A percentile compares a stretch with the other conserved stretches of the same genome.
Evolutionary conservation across 768 basidiomycete species (phyloP).

Genomic region (Chalciporus chontae): DNA sequence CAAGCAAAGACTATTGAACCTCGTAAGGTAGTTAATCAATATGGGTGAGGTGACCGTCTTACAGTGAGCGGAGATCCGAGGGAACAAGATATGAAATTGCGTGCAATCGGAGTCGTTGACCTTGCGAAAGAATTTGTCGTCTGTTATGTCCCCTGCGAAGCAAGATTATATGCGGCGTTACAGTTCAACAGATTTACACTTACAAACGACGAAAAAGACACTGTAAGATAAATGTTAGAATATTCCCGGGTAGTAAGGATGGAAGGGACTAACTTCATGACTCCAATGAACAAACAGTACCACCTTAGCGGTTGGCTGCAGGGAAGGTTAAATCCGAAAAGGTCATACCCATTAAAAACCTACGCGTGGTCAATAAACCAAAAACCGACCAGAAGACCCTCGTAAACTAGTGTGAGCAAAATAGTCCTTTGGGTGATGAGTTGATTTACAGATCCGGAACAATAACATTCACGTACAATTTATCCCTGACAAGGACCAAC

Average conservation of each 20-base stretch:
- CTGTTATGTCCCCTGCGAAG: constrained; percentile 81
- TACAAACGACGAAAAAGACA: constrained; percentile 84
- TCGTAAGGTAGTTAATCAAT: neutral
- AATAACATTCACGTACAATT: constrained; percentile 56
- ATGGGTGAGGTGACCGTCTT: constrained; percentile 15
- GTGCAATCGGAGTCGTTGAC: constrained; percentile 91
- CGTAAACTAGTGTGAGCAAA: constrained; percentile 73
- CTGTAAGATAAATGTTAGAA: constrained; percentile 35
- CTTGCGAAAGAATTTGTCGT: constrained; percentile 94
- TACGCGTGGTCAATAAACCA: constrained; percentile 95
- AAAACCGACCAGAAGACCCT: constrained; percentile 84
- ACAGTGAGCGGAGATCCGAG: constrained; percentile 70
- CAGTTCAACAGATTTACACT: constrained; percentile 25
- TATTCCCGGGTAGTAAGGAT: constrained; percentile 6
- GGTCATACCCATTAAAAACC: constrained; percentile 26
- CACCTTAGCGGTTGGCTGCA: constrained; percentile 74
- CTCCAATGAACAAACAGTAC: constrained; percentile 79
- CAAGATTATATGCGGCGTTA: neutral
- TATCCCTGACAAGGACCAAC: constrained; percentile 81
- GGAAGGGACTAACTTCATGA: constrained; percentile 66
- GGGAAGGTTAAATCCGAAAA: constrained; percentile 4
- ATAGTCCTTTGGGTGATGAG: constrained; percentile 62
- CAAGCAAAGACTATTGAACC: constrained; percentile 69
- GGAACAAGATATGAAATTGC: constrained; percentile 78
- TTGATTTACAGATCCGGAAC: neutral